Evolutionary conservation across 441 rosid species (phyloP), one percentile per base, ranked within the genome.

Genomic region (Lepidium campestre): DNA sequence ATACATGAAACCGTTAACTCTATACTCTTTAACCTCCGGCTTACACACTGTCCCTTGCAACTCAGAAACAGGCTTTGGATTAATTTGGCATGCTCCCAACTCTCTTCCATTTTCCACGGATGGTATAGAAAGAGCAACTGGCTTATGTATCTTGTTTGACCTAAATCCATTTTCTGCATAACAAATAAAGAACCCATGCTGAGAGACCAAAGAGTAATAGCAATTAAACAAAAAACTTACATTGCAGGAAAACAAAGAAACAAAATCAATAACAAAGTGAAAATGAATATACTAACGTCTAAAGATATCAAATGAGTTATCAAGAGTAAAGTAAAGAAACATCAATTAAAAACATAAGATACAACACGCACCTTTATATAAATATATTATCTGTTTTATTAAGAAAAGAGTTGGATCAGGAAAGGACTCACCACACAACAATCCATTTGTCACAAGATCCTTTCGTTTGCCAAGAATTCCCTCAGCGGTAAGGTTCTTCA

Each of bases 361-460:
- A 11, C 53, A 17, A 17, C 34, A 50, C 31, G 53, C 67, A 39
- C 49, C 39, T 14, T 57, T 56, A 37, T 46, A 57, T 29, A 58
- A 1, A 41, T 35, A 54, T 56, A 62, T 35, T 17, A 65, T 60
- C 23, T 58, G 44, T 74, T 41, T 55, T 41, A 67, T 32, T 62
- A 29, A 54, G 58, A 31, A 71, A 42, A 65, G 25, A 46, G 19
- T 36, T 62, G 13, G 73, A 69, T 70, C 67, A 82, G 62, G 75
- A 54, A 60, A 80, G 46, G 75, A 82, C 94, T 88, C 81, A 88
- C 94, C 91, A 75, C 69, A 78, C 67, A 79, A 60, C 56, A 65
- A 65, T 55, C 91, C 89, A 73, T 88, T 84, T 29, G 77, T 64
- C 75, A 79, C 84, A 68, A 4, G 75, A 74, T 79, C 84, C 71